phyloP scores from a whole-genome alignment of 306 rosid species.

The Trifolium pratense region DNA sequence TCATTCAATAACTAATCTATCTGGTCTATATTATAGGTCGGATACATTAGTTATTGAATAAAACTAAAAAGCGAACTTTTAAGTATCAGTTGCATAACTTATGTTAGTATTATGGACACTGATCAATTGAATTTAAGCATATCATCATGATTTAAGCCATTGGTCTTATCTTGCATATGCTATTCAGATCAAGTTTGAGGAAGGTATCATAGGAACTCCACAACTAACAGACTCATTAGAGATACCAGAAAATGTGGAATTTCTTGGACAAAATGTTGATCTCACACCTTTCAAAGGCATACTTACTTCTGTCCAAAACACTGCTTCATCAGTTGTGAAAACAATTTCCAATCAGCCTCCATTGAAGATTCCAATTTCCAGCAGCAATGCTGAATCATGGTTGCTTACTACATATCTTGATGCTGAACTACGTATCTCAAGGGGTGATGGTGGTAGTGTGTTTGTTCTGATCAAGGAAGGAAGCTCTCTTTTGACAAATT shows the following conservation, averaged over 20 bases:
- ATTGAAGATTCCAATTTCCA: constrained; percentile 68
- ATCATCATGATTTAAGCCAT: too few species aligned
- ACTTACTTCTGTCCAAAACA: constrained; percentile 70
- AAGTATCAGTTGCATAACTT: too few species aligned
- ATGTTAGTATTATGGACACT: too few species aligned
- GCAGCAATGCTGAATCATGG: constrained; percentile 75
- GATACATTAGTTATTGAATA: too few species aligned
- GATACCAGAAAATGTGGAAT: constrained; percentile 86
- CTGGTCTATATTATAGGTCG: too few species aligned
- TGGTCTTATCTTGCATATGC: neutral
- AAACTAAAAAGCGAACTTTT: too few species aligned
- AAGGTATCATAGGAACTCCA: constrained; percentile 92
- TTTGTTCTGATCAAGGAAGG: constrained; percentile 90
- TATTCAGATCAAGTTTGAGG: constrained; percentile 76
- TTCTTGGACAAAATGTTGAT: constrained; percentile 82
- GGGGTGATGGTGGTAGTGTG: constrained; percentile 81
- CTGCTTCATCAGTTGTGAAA: constrained; percentile 78
- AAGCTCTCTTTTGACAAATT: constrained; percentile 55
- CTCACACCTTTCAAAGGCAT: constrained; percentile 75
- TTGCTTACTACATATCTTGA: constrained; percentile 86
- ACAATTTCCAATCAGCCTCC: constrained; percentile 83
- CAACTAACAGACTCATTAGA: constrained; percentile 86
- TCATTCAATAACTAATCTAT: too few species aligned
- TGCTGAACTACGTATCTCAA: constrained; percentile 73
- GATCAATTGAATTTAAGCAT: too few species aligned